These are phyloP conservation scores for Capsella bursapastoris DNA, from an alignment of 345 rosid genomes.

Conservation along the genomic window DNA sequence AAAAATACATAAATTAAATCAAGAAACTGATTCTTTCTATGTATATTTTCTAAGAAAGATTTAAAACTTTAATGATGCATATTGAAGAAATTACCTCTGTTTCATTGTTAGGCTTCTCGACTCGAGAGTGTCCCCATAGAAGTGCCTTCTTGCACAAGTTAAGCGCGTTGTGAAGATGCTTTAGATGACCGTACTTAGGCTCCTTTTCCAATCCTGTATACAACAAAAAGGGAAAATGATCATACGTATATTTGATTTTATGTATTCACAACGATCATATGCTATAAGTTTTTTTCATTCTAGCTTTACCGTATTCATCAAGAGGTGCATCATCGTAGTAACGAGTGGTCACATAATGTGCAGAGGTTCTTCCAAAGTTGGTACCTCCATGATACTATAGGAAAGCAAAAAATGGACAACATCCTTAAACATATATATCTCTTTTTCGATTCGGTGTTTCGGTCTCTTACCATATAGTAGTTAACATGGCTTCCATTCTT, in stretches of 20 bases:
- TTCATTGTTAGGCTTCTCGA: conserved; percentile 43
- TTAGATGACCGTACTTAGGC: conserved; percentile 88
- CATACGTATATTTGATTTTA: not conserved
- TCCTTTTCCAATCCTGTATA: conserved; percentile 61
- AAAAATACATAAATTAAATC: not conserved
- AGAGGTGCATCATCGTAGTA: conserved; percentile 98
- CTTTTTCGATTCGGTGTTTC: not conserved
- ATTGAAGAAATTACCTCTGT: conserved; percentile 55
- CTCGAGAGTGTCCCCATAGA: conserved; percentile 59
- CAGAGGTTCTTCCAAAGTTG: conserved; percentile 78
- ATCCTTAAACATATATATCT: not conserved
- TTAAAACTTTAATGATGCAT: conserved; percentile 35
- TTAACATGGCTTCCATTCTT: conserved; percentile 82
- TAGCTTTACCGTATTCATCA: conserved; percentile 74
- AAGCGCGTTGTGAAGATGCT: conserved; percentile 76
- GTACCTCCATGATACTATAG: conserved; percentile 94
- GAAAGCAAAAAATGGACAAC: not conserved
- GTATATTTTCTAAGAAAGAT: not conserved
- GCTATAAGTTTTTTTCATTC: not conserved
- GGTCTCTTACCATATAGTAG: conserved; percentile 80
- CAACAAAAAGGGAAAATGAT: not conserved
- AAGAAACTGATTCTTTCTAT: conserved; percentile 1
- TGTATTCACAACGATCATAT: conserved; percentile 1
- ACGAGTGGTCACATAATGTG: conserved; percentile 83
- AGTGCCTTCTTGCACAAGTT: conserved; percentile 72